phyloP scores from a whole-genome alignment of 2,329 filamentous ascomycete genomes.

The Ceratocystis diversiconidia region DNA sequence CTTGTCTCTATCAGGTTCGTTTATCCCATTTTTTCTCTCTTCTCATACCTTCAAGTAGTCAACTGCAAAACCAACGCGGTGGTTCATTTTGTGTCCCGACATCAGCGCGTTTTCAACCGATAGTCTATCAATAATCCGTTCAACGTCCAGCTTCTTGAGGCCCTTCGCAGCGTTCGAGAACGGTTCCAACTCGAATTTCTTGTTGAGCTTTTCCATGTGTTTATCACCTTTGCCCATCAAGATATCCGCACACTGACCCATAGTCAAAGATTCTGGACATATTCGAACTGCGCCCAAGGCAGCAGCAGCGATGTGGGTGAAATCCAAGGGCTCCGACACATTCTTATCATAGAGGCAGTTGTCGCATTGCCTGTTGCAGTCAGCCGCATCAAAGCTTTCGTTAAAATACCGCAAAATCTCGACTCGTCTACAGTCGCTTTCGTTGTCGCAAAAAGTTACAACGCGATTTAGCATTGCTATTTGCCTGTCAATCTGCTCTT shows the following conservation, averaged over 20 bases:
- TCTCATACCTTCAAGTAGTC: slow-evolving; percentile 51
- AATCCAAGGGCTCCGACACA: slow-evolving; percentile 59
- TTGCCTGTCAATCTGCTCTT: slow-evolving; percentile 71
- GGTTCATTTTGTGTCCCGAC: slow-evolving; percentile 52
- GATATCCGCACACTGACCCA: slow-evolving; percentile 71
- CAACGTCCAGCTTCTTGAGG: slow-evolving; percentile 60
- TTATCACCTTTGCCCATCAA: slow-evolving; percentile 43
- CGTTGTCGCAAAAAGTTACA: slow-evolving; percentile 78
- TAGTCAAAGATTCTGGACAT: slow-evolving; percentile 48
- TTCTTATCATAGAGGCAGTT: slow-evolving; percentile 62
- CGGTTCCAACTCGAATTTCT: slow-evolving; percentile 20
- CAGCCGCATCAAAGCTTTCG: slow-evolving; percentile 57
- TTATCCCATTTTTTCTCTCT: no score
- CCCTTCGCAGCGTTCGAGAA: slow-evolving; percentile 55
- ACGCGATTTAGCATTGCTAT: slow-evolving; percentile 74
- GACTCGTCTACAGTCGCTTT: slow-evolving; percentile 69
- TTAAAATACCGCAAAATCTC: slow-evolving; percentile 92
- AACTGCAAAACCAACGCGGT: slow-evolving; percentile 49
- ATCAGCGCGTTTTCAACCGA: slow-evolving; percentile 57
- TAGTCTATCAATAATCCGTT: slow-evolving; percentile 70
- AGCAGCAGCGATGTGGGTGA: slow-evolving; percentile 57
- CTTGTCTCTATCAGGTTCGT: no score
- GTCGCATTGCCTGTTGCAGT: slow-evolving; percentile 69
- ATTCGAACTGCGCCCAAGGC: slow-evolving; percentile 53
- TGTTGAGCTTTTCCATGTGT: slow-evolving; percentile 12